Evolutionary conservation across 129 eudicot genomes (phyloP).

Genomic region (carrot (Daucus carota)): DH1_v3.0 NC_030387.2:37182501-37183000

Average conservation of each 20-base stretch:
- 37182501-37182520: neutral
- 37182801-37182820: constrained; percentile 39
- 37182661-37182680: constrained; percentile 20
- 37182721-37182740: constrained; percentile 29
- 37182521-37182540: neutral
- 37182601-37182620: constrained; percentile 48
- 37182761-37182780: neutral
- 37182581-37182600: constrained; percentile 25
- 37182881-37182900: constrained; percentile 13
- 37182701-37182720: constrained; percentile 7
- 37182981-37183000: constrained; percentile 19
- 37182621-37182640: constrained; percentile 14
- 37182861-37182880: constrained; percentile 25
- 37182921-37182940: neutral
- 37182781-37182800: neutral
- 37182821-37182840: constrained; percentile 52
- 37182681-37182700: constrained; percentile 1
- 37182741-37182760: neutral
- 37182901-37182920: neutral
- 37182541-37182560: neutral
- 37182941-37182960: neutral
- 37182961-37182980: constrained; percentile 42
- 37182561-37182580: neutral
- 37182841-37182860: constrained; percentile 50
- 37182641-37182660: constrained; percentile 1